Evolutionary conservation across 139 green algal species (phyloP).

Genomic region (Auxenochlorella pyrenoidosa): DNA sequence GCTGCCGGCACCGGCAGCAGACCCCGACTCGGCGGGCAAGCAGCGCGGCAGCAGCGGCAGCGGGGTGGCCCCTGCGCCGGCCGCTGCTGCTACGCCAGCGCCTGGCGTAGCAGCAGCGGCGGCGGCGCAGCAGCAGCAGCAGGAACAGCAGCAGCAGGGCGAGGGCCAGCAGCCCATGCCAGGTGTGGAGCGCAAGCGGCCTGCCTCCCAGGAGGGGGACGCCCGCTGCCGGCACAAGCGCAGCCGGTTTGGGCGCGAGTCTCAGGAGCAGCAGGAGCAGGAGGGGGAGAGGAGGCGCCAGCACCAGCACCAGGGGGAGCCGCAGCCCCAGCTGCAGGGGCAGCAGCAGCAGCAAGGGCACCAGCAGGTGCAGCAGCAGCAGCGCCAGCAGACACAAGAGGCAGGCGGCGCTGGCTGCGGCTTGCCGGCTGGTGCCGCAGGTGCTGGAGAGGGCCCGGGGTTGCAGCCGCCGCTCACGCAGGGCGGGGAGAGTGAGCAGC

Average conservation of each 20-base stretch:
- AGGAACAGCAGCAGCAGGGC: not conserved
- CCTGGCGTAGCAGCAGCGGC: not conserved
- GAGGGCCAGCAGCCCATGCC: not conserved
- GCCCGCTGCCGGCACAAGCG: not conserved
- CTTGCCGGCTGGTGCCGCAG: not conserved
- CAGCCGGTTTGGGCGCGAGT: constrained; percentile 10
- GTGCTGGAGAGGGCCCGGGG: not conserved
- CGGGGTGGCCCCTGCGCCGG: not conserved
- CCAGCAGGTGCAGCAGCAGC: not conserved
- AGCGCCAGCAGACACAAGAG: not conserved
- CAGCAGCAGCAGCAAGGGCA: not conserved
- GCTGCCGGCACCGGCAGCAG: not conserved
- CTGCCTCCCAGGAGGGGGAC: not conserved
- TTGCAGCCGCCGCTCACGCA: not conserved
- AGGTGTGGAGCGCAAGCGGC: not conserved
- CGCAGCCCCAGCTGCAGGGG: not conserved
- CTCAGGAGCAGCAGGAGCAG: constrained; percentile 25
- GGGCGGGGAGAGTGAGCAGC: not conserved
- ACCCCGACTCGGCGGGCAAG: not conserved
- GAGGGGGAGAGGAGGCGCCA: not conserved
- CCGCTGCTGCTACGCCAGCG: not conserved
- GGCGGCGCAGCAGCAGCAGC: not conserved
- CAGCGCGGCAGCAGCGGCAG: not conserved
- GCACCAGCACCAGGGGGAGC: not conserved
- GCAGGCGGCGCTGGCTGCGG: not conserved